Conservation (phyloP, 345 rosid species). For the Turritis glabra region DNA sequence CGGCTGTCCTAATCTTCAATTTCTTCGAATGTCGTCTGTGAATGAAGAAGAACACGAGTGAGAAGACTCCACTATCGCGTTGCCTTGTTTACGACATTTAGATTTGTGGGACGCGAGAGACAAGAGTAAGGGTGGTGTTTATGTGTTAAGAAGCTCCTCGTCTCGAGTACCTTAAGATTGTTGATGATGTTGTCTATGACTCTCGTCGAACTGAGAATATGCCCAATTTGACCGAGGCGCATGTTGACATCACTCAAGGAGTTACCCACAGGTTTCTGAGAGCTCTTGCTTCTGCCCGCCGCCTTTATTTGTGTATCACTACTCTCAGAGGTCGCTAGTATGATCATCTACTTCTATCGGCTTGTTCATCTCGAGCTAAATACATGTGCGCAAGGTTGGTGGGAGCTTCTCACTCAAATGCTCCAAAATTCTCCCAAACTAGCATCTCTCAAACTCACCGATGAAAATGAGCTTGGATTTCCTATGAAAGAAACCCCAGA, state of each 20-base stretch:
- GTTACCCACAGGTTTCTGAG: constrained; percentile 11
- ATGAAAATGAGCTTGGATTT: background rate
- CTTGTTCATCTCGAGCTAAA: constrained; percentile 5
- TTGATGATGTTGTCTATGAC: background rate
- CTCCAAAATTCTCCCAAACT: constrained; percentile 2
- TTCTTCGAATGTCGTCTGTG: background rate
- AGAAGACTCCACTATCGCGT: background rate
- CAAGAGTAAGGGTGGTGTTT: background rate
- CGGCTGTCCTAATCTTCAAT: background rate
- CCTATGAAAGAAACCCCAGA: background rate
- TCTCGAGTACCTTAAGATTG: background rate
- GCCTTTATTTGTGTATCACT: background rate
- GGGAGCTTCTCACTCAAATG: background rate
- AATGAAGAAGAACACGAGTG: background rate
- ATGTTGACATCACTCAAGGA: constrained; percentile 16
- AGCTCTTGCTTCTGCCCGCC: background rate
- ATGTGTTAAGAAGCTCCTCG: background rate
- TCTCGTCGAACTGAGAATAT: background rate
- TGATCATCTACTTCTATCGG: background rate
- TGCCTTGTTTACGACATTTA: background rate
- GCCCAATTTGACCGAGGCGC: background rate
- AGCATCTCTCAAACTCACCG: background rate
- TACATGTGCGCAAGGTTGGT: constrained; percentile 8
- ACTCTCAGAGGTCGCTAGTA: background rate
- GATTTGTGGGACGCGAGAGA: background rate